Percentiles rank a stretch among this genome's conserved stretches.
These are phyloP conservation scores for Penicillium silybi DNA, from an alignment of 495 filamentous ascomycete genomes.

Conservation along the genomic window DNA sequence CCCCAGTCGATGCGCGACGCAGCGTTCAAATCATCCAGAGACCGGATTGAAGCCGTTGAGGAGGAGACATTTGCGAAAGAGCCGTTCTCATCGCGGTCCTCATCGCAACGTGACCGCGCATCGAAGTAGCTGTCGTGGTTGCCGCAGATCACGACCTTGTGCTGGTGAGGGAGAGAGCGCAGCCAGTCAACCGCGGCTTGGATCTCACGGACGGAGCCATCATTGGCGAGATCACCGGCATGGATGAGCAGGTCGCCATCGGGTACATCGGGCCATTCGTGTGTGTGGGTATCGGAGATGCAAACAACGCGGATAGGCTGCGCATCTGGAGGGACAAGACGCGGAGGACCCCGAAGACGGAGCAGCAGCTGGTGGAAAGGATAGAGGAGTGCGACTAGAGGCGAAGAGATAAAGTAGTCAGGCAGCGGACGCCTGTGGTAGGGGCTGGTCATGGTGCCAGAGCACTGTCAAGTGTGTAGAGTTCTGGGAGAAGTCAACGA, in stretches of 20 bases:
- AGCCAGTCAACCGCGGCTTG: constrained; percentile 81
- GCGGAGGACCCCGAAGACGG: constrained; percentile 58
- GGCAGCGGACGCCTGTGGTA: constrained; percentile 45
- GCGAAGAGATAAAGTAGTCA: constrained; percentile 47
- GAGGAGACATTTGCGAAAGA: constrained; percentile 33
- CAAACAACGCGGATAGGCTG: constrained; percentile 73
- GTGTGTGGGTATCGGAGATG: constrained; percentile 83
- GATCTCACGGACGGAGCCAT: constrained; percentile 66
- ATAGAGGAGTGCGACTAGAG: constrained; percentile 45
- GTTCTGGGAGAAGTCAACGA: background rate
- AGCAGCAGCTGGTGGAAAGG: constrained; percentile 59
- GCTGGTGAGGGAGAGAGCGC: constrained; percentile 59
- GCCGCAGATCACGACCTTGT: constrained; percentile 83
- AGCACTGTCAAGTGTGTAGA: background rate
- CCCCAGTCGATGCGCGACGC: constrained; percentile 50
- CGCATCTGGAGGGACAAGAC: constrained; percentile 45
- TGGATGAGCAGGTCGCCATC: constrained; percentile 85
- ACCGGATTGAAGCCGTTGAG: constrained; percentile 39
- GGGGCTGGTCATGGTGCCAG: constrained; percentile 36
- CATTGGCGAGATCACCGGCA: constrained; percentile 77
- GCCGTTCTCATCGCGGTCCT: constrained; percentile 34
- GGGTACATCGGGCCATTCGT: constrained; percentile 60
- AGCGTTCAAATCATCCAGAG: constrained; percentile 34
- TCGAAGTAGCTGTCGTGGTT: constrained; percentile 90
- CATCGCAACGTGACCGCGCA: constrained; percentile 37